These are phyloP conservation scores for Populus deltoides DNA, from an alignment of 345 rosid genomes.

Conservation along the genomic window DNA sequence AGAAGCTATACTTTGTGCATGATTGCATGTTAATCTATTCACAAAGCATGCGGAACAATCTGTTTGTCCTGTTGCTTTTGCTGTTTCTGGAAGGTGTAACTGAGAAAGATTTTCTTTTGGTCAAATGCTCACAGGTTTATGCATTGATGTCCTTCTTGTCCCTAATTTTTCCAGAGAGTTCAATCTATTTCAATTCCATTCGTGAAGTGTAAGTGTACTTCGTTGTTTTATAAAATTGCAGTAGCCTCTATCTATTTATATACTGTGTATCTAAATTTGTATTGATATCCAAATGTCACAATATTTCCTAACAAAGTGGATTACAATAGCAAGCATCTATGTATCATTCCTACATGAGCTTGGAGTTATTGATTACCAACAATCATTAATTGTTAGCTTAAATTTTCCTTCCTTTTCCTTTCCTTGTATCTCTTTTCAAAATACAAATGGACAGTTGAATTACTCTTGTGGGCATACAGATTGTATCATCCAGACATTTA, in stretches of 20 bases:
- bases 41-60: neutral
- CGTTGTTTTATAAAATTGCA: neutral
- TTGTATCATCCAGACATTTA: neutral
- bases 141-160: constrained; percentile 88
- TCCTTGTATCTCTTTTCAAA: neutral
- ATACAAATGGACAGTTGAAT: neutral
- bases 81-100: neutral
- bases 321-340: neutral
- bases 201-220: constrained; percentile 80
- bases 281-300: neutral
- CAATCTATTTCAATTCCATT: constrained; percentile 90
- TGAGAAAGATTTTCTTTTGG: neutral
- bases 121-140: constrained; percentile 55
- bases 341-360: neutral
- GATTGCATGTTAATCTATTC: neutral
- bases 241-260: neutral
- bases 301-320: neutral
- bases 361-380: neutral
- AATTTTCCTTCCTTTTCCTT: too few relatives aligned
- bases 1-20: neutral
- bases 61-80: neutral
- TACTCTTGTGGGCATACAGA: neutral
- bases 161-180: constrained; percentile 63
- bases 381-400: neutral
- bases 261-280: neutral